Conservation (phyloP, 2,329 filamentous ascomycete species). For the Curvularia hawaiiensis region DNA sequence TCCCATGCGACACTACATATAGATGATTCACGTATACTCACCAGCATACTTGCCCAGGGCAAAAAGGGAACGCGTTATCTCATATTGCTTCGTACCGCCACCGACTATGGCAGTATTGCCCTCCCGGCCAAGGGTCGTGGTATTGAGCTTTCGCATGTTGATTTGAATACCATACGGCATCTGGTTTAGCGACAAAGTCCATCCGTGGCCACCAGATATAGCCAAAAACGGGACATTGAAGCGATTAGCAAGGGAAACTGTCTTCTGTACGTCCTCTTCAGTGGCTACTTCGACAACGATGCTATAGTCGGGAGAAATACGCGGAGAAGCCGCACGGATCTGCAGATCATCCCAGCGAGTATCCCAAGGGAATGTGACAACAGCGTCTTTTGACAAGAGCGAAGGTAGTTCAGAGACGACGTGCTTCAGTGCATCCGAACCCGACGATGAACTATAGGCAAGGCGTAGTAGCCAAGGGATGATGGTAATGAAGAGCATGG, state of each 20-base stretch:
- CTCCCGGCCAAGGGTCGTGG: constrained; percentile 22
- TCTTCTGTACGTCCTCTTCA: constrained; percentile 23
- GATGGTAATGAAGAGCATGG: constrained; percentile 4
- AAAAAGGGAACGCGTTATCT: constrained; percentile 34
- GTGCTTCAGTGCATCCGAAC: neutral
- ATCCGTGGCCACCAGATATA: constrained; percentile 45
- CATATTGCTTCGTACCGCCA: constrained; percentile 31
- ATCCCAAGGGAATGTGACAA: constrained; percentile 22
- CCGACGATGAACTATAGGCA: neutral
- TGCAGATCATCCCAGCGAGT: constrained; percentile 20
- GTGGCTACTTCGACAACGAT: constrained; percentile 25
- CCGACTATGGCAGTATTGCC: constrained; percentile 37
- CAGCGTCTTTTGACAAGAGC: constrained; percentile 17
- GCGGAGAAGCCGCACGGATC: constrained; percentile 24
- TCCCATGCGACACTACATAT: no score
- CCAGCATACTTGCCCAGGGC: constrained; percentile 39
- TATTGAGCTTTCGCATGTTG: constrained; percentile 40
- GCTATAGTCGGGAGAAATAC: constrained; percentile 22
- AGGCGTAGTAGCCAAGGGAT: constrained; percentile 2
- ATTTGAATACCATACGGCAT: constrained; percentile 39
- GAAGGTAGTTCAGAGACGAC: constrained; percentile 2
- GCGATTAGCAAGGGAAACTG: constrained; percentile 16
- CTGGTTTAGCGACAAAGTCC: constrained; percentile 28
- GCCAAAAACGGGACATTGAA: constrained; percentile 45
- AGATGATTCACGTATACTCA: no score